These are phyloP conservation scores for Saccharum spontaneum DNA, from an alignment of 176 grass and related monocot species.

Conservation along the genomic window DNA sequence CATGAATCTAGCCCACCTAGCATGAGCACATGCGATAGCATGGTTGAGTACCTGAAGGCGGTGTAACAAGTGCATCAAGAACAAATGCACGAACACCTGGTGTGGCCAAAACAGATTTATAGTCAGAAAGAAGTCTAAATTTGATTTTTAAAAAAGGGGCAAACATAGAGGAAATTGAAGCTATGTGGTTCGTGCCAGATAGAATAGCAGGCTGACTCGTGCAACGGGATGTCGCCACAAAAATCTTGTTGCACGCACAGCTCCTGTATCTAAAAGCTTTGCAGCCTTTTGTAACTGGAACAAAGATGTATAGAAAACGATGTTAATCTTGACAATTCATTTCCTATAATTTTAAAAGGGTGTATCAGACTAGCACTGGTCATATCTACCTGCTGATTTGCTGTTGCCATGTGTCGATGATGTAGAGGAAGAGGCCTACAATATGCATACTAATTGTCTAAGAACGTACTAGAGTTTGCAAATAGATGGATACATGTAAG, in stretches of 20 bases:
- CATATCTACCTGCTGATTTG: constrained; percentile 68
- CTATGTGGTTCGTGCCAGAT: constrained; percentile 62
- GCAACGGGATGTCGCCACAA: constrained; percentile 94
- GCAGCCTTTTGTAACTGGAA: constrained; percentile 96
- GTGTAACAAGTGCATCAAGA: constrained; percentile 98
- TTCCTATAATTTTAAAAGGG: not conserved
- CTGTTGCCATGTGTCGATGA: constrained; percentile 89
- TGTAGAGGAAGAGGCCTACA: constrained; percentile 96
- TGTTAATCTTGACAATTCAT: not conserved
- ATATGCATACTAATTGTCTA: constrained; percentile 37
- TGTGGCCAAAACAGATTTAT: constrained; percentile 14
- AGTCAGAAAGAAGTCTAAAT: constrained; percentile 4
- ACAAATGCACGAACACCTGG: constrained; percentile 98
- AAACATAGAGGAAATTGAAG: constrained; percentile 6
- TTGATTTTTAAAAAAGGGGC: not conserved
- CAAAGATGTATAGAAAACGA: constrained; percentile 26
- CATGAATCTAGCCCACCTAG: not conserved
- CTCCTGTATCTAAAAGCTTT: constrained; percentile 91
- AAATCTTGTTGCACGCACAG: constrained; percentile 96
- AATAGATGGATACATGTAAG: constrained; percentile 13
- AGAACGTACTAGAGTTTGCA: constrained; percentile 24
- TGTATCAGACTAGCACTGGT: constrained; percentile 5
- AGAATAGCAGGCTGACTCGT: constrained; percentile 87
- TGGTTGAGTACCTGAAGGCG: constrained; percentile 71
- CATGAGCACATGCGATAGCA: not conserved